Base-by-base conservation (phyloP, 2,329 filamentous ascomycete genomes). In the Colletotrichum brevisporum region DNA sequence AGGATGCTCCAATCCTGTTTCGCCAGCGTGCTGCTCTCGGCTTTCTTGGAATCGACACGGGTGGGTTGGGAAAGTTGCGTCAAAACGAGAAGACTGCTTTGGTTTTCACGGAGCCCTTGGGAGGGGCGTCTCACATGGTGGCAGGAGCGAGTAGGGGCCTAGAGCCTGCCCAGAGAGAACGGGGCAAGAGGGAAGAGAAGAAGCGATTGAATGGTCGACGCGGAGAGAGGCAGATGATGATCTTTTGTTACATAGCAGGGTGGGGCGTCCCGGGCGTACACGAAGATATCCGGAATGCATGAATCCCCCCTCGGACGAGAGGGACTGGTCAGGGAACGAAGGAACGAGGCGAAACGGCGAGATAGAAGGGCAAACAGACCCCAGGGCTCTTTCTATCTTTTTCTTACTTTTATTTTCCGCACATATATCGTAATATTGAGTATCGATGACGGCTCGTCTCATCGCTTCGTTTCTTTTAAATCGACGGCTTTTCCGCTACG, bases 191-290 rank as follows among this genome's bases (percentile, higher is more conserved):
- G 1, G 36, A 39, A 4, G 8, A 39, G 3, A 4, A 39, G 36
- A 39, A 39, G n/a, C 36, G 13, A 39, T 2, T 9, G 13, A 43
- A 12, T 16, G 27, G 15, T 16, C n/a, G 18, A 21, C 16, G 4
- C 9, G 1, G 6, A 21, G 58, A 15, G 26, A 50, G 45, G 21
- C 56, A 36, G 45, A n/a, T 31, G 31, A 27, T 47, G 51, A 36
- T 63, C 26, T 27, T 24, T 68, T 68, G 45, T 52, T 21, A 57
- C 16, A 41, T 43, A 47, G 16, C 31, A 36, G 63, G 24, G 12
- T 12, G 21, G 13, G 67, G 67, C 58, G 58, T 68, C 68, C 57
- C 63, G 58, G 66, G 64, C 64, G 64, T 67, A 69, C 62, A 69
- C 63, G 62, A 69, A 50, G 26, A 61, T 52, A 61, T 39, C 55